These are phyloP conservation scores for Podospora didyma DNA, from an alignment of 495 filamentous ascomycete species.

Conservation along the genomic window DNA sequence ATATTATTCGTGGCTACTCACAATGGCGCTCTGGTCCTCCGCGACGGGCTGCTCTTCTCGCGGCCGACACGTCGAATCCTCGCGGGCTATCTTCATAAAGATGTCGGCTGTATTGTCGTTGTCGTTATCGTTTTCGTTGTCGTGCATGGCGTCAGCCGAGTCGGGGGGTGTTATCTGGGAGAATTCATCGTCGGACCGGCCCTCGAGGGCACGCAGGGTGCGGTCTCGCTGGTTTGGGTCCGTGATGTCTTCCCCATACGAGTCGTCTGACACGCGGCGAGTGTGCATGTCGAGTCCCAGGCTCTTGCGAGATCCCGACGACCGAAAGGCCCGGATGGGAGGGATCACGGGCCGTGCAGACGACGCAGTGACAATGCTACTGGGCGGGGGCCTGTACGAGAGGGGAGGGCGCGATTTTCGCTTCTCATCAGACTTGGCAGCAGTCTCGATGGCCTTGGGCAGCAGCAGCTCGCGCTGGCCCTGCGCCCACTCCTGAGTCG, in stretches of 20 bases:
- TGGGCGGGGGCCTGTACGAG: conserved; percentile 35
- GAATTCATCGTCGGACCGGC: conserved; percentile 34
- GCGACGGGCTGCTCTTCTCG: conserved; percentile 22
- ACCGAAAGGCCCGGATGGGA: conserved; percentile 48
- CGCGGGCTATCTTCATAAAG: conserved; percentile 50
- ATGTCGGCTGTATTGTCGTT: conserved; percentile 49
- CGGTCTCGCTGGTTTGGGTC: conserved; percentile 45
- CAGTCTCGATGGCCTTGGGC: conserved; percentile 30
- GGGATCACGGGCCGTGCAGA: conserved; percentile 35
- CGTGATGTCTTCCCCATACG: conserved; percentile 32
- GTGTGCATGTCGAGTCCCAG: conserved; percentile 45
- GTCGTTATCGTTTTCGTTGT: conserved; percentile 37
- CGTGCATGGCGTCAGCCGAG: conserved; percentile 35
- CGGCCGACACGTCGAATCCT: conserved; percentile 38
- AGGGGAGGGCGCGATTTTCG: conserved; percentile 39
- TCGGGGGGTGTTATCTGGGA: conserved; percentile 37
- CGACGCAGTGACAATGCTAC: conserved; percentile 11
- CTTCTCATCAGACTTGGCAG: conserved; percentile 33
- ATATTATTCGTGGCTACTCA: conserved; percentile 33
- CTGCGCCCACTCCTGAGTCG: conserved; percentile 29
- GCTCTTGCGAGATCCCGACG: conserved; percentile 46
- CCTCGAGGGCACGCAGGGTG: conserved; percentile 47
- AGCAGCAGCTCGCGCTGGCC: conserved; percentile 39
- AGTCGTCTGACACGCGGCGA: conserved; percentile 28
- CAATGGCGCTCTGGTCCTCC: conserved; percentile 34